Percentiles rank a stretch among this genome's conserved stretches.
Conservation (phyloP, 495 filamentous ascomycete genomes). For the Penicillium samsonianum region DNA sequence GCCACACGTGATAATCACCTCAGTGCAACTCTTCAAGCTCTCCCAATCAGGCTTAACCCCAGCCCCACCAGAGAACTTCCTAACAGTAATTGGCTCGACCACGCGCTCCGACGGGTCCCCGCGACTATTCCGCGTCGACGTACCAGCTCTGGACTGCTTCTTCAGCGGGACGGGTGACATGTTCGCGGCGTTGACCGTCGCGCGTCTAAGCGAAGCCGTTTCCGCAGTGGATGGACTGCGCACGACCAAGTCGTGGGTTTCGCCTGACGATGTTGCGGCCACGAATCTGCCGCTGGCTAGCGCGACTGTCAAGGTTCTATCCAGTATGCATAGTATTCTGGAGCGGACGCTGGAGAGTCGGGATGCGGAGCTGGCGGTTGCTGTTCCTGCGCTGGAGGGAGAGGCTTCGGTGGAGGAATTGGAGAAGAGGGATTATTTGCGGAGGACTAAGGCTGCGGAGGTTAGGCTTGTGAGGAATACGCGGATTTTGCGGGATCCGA, state of each 20-base stretch:
- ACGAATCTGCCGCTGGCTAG: slow-evolving; percentile 77
- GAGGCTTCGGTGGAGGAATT: slow-evolving; percentile 46
- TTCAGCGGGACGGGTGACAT: slow-evolving; percentile 97
- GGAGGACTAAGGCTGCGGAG: slow-evolving; percentile 75
- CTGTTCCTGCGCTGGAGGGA: slow-evolving; percentile 19
- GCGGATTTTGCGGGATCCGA: slow-evolving; percentile 63
- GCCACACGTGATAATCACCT: slow-evolving; percentile 93
- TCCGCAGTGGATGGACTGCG: slow-evolving; percentile 41
- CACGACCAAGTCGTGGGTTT: slow-evolving; percentile 63
- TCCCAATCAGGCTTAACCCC: slow-evolving; percentile 39
- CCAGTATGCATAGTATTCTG: slow-evolving; percentile 86
- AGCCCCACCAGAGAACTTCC: slow-evolving; percentile 46
- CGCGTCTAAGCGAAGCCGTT: slow-evolving; percentile 84
- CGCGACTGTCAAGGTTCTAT: slow-evolving; percentile 84
- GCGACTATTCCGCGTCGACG: slow-evolving; percentile 78
- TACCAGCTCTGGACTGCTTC: slow-evolving; percentile 85
- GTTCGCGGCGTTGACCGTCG: slow-evolving; percentile 90
- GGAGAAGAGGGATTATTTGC: slow-evolving; percentile 64
- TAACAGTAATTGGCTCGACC: slow-evolving; percentile 80
- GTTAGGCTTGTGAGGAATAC: slow-evolving; percentile 75
- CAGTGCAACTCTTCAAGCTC: slow-evolving; percentile 58
- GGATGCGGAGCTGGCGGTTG: slow-evolving; percentile 49
- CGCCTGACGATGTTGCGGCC: slow-evolving; percentile 64
- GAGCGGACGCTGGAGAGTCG: slow-evolving; percentile 72
- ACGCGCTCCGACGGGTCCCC: slow-evolving; percentile 60